Conservation (phyloP, 345 rosid species). For the Lenwebbia sp. region DNA sequence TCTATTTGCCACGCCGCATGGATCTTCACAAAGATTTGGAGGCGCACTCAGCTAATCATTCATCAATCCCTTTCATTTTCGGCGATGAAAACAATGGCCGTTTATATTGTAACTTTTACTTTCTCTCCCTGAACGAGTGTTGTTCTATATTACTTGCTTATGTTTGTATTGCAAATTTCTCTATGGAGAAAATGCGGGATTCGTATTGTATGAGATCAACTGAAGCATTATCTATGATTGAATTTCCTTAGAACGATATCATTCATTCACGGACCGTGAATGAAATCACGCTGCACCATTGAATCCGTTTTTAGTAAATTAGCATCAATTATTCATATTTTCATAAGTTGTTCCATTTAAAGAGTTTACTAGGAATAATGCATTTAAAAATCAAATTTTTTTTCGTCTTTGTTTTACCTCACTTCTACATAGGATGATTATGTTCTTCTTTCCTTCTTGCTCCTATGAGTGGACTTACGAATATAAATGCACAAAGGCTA, state of each 20-base stretch:
- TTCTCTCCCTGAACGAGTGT: not conserved
- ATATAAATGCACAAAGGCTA: not conserved
- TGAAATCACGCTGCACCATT: not conserved
- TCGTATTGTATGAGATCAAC: not conserved
- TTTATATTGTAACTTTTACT: not conserved
- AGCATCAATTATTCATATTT: not conserved
- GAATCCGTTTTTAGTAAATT: not conserved
- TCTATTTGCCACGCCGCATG: no score
- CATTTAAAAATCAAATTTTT: not conserved
- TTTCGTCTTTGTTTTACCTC: not conserved
- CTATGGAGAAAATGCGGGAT: no score
- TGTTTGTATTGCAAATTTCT: no score
- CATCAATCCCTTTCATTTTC: not conserved
- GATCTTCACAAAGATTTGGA: not conserved
- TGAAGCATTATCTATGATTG: no score
- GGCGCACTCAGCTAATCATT: not conserved
- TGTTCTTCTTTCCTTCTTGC: not conserved
- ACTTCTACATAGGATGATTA: not conserved
- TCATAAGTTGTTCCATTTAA: not conserved
- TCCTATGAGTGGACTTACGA: not conserved
- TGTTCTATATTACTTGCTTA: not conserved
- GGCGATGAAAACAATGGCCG: not conserved
- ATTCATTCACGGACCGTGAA: not conserved
- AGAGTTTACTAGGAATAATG: not conserved
- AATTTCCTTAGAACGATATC: not conserved